A percentile compares a stretch with the other conserved stretches of the same genome.
Evolutionary conservation across 306 rosid species (phyloP).

Genomic region (Pachyrhizus erosus): DNA sequence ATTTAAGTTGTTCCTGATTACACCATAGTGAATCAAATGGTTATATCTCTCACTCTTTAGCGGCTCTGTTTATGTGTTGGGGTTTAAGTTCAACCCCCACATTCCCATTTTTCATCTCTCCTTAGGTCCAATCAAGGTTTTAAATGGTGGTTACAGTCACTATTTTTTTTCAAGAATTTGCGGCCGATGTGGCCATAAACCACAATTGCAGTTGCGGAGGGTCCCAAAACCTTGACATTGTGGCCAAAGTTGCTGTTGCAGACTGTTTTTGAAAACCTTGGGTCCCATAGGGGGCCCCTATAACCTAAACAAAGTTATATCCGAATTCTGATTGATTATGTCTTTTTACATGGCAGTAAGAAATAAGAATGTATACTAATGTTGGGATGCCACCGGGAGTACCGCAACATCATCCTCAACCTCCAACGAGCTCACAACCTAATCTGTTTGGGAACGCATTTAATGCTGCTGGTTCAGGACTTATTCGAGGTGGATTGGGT

Average conservation of each 20-base stretch:
- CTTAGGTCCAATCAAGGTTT: neutral
- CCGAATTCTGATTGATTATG: conserved; percentile 28
- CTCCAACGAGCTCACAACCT: conserved; percentile 45
- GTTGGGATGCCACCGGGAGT: conserved; percentile 68
- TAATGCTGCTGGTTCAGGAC: conserved; percentile 94
- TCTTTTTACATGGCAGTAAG: conserved; percentile 35
- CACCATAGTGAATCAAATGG: neutral
- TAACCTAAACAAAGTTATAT: conserved; percentile 4
- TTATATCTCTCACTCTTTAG: neutral
- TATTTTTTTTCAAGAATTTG: neutral
- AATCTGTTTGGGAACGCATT: conserved; percentile 88
- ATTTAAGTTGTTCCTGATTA: conserved; percentile 13
- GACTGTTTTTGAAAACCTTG: neutral
- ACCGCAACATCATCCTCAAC: conserved; percentile 55
- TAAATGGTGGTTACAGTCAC: neutral
- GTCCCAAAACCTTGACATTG: neutral
- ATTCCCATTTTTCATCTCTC: neutral
- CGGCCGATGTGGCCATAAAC: no score
- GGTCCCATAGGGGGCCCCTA: neutral
- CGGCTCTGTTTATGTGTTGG: neutral
- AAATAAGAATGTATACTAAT: conserved; percentile 72
- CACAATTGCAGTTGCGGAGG: neutral
- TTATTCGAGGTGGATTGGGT: conserved; percentile 93
- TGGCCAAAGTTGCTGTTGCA: no score
- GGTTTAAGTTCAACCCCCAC: neutral